Evolutionary conservation across 2,329 filamentous ascomycete species (phyloP).

Genomic region (Aspergillus fumigatiaffinis): DNA sequence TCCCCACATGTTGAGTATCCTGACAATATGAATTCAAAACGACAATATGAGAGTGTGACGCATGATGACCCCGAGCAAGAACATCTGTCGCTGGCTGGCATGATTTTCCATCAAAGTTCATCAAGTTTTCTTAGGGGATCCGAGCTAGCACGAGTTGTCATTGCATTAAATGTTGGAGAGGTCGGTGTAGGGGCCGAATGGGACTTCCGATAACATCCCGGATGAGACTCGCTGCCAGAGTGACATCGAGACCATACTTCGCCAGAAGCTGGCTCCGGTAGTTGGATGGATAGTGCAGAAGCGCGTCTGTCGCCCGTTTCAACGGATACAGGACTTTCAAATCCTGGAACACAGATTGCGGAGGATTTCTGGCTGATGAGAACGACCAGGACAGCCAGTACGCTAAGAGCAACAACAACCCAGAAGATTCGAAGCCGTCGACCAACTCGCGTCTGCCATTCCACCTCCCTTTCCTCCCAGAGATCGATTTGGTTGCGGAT

Average conservation of each 20-base stretch:
- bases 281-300: background rate
- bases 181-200: background rate
- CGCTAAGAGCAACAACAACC: constrained; percentile 23
- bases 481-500: constrained; percentile 38
- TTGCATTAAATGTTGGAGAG: background rate
- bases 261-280: background rate
- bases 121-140: constrained; percentile 27
- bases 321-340: constrained; percentile 6
- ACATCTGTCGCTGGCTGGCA: background rate
- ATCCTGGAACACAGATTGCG: background rate
- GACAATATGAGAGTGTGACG: background rate
- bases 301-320: background rate
- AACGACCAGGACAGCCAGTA: constrained; percentile 28
- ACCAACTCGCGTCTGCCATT: constrained; percentile 39
- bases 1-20: constrained; percentile 19
- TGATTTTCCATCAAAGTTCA: constrained; percentile 22
- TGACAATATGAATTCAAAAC: constrained; percentile 15
- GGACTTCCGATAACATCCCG: background rate
- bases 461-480: constrained; percentile 41
- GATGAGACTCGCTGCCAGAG: background rate
- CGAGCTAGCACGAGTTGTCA: constrained; percentile 10
- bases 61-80: constrained; percentile 4
- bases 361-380: constrained; percentile 27
- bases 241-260: background rate
- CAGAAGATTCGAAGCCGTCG: constrained; percentile 39